Evolutionary conservation across 345 rosid genomes (phyloP).

Genomic region (Rhizophora apiculata): DNA sequence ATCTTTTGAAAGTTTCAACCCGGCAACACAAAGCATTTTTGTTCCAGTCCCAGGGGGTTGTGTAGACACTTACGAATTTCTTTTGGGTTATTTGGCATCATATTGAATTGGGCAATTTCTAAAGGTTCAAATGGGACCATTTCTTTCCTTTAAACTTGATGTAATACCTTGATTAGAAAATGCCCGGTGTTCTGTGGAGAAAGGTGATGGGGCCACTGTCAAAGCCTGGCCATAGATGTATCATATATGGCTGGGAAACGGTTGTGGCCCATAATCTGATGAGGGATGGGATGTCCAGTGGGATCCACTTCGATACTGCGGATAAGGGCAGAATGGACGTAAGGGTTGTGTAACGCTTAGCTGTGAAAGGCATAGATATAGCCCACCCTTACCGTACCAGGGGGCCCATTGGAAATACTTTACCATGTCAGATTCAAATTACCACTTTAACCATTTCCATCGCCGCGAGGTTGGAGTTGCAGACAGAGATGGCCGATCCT

Average conservation of each 20-base stretch:
- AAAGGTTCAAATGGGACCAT: no score
- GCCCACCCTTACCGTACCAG: not conserved
- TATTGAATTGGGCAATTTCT: no score
- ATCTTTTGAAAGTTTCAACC: constrained; percentile 19
- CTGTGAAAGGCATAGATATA: not conserved
- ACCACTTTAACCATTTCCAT: not conserved
- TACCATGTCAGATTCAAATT: not conserved
- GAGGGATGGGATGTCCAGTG: not conserved
- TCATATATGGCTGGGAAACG: not conserved
- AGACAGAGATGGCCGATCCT: not conserved
- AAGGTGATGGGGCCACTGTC: not conserved
- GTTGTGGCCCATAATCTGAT: constrained; percentile 5
- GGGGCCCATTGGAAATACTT: not conserved
- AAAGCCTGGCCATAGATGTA: not conserved
- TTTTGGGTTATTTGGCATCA: not conserved
- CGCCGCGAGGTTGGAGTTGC: not conserved
- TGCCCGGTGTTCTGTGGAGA: constrained; percentile 5
- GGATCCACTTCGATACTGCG: constrained; percentile 32
- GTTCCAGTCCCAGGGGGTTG: not conserved
- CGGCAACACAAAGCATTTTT: not conserved
- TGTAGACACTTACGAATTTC: not conserved
- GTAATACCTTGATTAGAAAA: not conserved
- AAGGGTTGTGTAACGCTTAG: constrained; percentile 11
- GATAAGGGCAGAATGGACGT: constrained; percentile 18
- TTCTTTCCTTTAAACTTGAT: no score